Evolutionary conservation across 1,284 basidiomycete genomes (phyloP).

Genomic region (Leccinum fallax): DNA sequence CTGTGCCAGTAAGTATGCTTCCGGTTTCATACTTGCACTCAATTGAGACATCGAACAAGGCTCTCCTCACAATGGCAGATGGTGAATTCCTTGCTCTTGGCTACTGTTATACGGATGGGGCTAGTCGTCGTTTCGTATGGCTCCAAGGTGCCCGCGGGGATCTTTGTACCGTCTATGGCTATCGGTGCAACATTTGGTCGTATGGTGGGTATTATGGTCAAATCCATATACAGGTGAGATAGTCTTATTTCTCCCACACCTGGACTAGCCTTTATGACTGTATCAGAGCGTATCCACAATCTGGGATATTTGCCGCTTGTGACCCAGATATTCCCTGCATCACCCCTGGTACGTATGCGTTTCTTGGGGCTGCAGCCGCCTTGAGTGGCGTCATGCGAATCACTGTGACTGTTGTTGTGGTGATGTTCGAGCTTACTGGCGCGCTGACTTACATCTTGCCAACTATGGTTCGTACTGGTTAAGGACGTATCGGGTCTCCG

Average conservation of each 20-base stretch:
- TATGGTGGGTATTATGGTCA: conserved; percentile 94
- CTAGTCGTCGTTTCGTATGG: conserved; percentile 95
- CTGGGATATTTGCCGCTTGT: conserved; percentile 89
- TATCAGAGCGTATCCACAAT: conserved; percentile 74
- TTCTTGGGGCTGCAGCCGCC: conserved; percentile 93
- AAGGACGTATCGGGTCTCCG: conserved; percentile 1
- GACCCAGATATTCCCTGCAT: conserved; percentile 94
- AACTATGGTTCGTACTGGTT: conserved; percentile 76
- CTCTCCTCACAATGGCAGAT: conserved; percentile 93
- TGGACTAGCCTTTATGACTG: neutral
- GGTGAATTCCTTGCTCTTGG: conserved; percentile 89
- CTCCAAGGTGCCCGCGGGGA: conserved; percentile 95
- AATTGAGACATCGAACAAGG: conserved; percentile 44
- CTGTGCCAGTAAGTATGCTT: conserved; percentile 84
- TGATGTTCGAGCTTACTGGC: conserved; percentile 94
- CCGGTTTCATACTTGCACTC: conserved; percentile 3
- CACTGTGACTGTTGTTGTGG: conserved; percentile 97
- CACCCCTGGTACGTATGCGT: conserved; percentile 97
- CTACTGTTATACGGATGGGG: conserved; percentile 85
- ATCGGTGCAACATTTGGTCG: conserved; percentile 95
- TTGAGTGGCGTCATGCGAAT: conserved; percentile 95
- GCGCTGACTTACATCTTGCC: conserved; percentile 97
- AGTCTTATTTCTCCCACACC: neutral
- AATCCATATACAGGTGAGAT: conserved; percentile 83
- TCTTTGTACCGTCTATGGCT: conserved; percentile 98